Conservation (phyloP, 306 rosid genomes). For the Chamaecrista fasciculata region DNA sequence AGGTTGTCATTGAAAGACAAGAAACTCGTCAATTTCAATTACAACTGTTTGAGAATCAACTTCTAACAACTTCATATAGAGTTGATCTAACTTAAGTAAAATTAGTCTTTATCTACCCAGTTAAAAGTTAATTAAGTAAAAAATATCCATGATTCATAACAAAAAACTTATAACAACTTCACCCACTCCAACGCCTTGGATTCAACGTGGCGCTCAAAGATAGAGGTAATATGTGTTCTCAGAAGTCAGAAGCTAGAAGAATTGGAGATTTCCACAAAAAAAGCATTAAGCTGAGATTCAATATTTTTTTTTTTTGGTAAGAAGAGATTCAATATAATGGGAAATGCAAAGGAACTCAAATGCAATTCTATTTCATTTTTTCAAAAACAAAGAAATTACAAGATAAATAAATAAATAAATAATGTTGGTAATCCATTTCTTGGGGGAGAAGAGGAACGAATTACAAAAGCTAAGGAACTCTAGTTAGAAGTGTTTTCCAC, state of each 20-base stretch:
- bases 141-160: too few relatives aligned
- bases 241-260: not conserved
- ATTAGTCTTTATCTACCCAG: too few relatives aligned
- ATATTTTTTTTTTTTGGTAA: too few relatives aligned
- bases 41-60: not conserved
- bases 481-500: slow-evolving; percentile 49
- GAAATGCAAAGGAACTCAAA: too few relatives aligned
- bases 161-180: too few relatives aligned
- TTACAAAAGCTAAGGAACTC: not conserved
- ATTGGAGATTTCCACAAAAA: not conserved
- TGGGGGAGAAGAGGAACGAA: slow-evolving; percentile 7
- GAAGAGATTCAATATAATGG: too few relatives aligned
- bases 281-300: not conserved
- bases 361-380: not conserved
- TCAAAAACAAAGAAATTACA: not conserved
- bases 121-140: too few relatives aligned
- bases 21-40: not conserved
- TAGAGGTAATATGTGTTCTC: not conserved
- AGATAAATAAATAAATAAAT: not conserved
- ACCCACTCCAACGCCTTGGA: not conserved
- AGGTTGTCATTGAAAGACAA: not conserved
- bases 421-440: not conserved
- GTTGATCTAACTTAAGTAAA: too few relatives aligned
- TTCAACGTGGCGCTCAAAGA: not conserved
- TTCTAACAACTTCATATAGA: too few relatives aligned